Evolutionary conservation across 2,329 filamentous ascomycete genomes (phyloP).

Genomic region (Sphaerostilbella broomeana): DNA sequence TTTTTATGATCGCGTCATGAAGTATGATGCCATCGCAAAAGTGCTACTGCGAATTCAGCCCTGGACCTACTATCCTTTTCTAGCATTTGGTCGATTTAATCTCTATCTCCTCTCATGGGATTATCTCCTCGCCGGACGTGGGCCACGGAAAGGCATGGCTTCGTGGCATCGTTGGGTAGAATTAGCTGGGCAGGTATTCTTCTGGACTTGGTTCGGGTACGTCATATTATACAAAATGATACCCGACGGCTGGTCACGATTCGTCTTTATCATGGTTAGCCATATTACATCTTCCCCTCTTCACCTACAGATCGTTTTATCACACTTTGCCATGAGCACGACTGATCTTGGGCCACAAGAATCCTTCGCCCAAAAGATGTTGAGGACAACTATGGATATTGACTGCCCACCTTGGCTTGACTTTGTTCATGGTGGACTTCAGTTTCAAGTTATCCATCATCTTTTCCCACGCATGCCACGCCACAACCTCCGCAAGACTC

Average conservation of each 20-base stretch:
- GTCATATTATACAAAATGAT: slow-evolving; percentile 54
- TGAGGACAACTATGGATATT: slow-evolving; percentile 68
- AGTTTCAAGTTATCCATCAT: slow-evolving; percentile 68
- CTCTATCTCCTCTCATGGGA: slow-evolving; percentile 62
- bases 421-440: slow-evolving; percentile 64
- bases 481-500: slow-evolving; percentile 58
- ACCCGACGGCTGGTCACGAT: slow-evolving; percentile 49
- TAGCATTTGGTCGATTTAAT: slow-evolving; percentile 65
- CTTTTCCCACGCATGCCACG: slow-evolving; percentile 61
- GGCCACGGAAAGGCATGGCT: slow-evolving; percentile 49
- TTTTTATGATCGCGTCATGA: slow-evolving; percentile 60
- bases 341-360: slow-evolving; percentile 57
- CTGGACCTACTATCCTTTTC: slow-evolving; percentile 63
- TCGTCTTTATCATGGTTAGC: slow-evolving; percentile 56
- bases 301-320: slow-evolving; percentile 66
- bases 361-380: slow-evolving; percentile 62
- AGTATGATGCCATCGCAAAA: slow-evolving; percentile 55
- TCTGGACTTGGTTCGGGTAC: slow-evolving; percentile 63
- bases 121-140: slow-evolving; percentile 47
- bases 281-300: slow-evolving; percentile 62
- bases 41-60: slow-evolving; percentile 54
- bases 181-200: slow-evolving; percentile 50
- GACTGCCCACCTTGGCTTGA: slow-evolving; percentile 67
- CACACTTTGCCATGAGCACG: slow-evolving; percentile 67
- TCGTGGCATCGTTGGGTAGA: slow-evolving; percentile 64